Conservation (phyloP, 1,284 basidiomycete species). For the Puccinia coronata region DNA sequence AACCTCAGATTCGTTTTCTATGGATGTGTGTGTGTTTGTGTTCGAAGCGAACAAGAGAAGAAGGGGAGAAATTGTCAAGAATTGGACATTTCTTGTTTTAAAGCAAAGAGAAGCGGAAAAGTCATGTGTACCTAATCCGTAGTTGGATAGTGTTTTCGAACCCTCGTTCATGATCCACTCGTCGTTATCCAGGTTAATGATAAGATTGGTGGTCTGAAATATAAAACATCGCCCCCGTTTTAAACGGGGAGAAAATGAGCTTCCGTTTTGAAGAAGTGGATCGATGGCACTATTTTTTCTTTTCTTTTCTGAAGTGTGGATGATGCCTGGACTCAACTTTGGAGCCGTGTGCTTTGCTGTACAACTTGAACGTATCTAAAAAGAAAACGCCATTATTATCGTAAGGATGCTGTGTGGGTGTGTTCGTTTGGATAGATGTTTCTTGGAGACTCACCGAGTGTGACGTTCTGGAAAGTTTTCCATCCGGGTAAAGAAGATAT, state of each 20-base stretch:
- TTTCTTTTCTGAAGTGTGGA: too few relatives aligned
- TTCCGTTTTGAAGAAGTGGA: too few relatives aligned
- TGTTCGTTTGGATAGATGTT: not conserved
- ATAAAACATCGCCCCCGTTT: too few relatives aligned
- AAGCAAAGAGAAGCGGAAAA: not conserved
- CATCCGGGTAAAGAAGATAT: constrained; percentile 34
- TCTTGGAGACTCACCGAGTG: constrained; percentile 18
- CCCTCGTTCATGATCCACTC: constrained; percentile 30
- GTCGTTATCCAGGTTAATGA: constrained; percentile 45
- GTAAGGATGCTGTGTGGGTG: not conserved
- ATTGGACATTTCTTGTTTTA: not conserved
- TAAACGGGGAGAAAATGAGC: too few relatives aligned
- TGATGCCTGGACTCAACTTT: constrained; percentile 27
- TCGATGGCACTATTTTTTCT: too few relatives aligned
- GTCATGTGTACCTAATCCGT: constrained; percentile 27
- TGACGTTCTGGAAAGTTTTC: constrained; percentile 36
- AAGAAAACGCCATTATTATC: too few relatives aligned
- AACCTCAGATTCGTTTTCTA: constrained; percentile 46
- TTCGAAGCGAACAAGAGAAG: not conserved
- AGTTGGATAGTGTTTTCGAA: constrained; percentile 2
- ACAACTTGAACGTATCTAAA: constrained; percentile 47
- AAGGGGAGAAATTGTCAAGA: not conserved
- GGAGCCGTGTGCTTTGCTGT: constrained; percentile 46
- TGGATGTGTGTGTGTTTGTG: not conserved
- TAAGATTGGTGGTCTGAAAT: constrained; percentile 47